Conservation (phyloP, 2,329 filamentous ascomycete species). For the Tolypocladium guangdongense region DNA sequence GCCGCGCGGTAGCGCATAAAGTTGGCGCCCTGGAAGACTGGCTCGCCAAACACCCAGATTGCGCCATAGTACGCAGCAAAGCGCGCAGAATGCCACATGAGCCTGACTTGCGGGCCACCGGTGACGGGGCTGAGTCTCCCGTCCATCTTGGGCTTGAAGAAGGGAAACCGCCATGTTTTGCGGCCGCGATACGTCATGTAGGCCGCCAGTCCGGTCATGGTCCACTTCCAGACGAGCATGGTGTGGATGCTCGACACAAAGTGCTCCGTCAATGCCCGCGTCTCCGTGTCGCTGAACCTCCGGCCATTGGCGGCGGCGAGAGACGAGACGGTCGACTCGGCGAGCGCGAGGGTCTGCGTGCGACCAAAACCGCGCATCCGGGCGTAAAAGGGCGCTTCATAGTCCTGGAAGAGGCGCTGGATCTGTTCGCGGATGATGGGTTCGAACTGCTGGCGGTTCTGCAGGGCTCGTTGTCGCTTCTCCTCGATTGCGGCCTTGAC, state of each 20-base stretch:
- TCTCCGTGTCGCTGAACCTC: constrained; percentile 23
- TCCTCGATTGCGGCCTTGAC: constrained; percentile 20
- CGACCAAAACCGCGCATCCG: constrained; percentile 16
- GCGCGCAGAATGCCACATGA: constrained; percentile 25
- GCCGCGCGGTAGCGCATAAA: constrained; percentile 12
- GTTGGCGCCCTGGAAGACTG: constrained; percentile 20
- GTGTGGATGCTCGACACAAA: constrained; percentile 19
- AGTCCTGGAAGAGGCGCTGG: constrained; percentile 18
- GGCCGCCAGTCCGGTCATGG: constrained; percentile 13
- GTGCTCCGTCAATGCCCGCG: constrained; percentile 23
- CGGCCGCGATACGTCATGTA: constrained; percentile 17
- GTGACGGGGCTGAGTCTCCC: constrained; percentile 19
- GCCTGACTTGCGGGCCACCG: constrained; percentile 13
- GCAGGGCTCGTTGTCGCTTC: constrained; percentile 17
- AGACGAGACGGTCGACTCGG: constrained; percentile 15
- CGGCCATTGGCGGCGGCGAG: constrained; percentile 18
- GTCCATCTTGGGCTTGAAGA: constrained; percentile 23
- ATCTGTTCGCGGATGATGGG: constrained; percentile 20
- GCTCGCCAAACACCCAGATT: constrained; percentile 11
- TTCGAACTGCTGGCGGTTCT: constrained; percentile 17
- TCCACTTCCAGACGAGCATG: constrained; percentile 18
- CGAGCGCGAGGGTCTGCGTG: constrained; percentile 15
- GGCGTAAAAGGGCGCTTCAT: constrained; percentile 20
- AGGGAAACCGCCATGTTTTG: constrained; percentile 27
- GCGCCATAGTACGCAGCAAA: constrained; percentile 21